These are phyloP conservation scores for Fusarium buharicum DNA, from an alignment of 2,329 filamentous ascomycete genomes.

Conservation along the genomic window DNA sequence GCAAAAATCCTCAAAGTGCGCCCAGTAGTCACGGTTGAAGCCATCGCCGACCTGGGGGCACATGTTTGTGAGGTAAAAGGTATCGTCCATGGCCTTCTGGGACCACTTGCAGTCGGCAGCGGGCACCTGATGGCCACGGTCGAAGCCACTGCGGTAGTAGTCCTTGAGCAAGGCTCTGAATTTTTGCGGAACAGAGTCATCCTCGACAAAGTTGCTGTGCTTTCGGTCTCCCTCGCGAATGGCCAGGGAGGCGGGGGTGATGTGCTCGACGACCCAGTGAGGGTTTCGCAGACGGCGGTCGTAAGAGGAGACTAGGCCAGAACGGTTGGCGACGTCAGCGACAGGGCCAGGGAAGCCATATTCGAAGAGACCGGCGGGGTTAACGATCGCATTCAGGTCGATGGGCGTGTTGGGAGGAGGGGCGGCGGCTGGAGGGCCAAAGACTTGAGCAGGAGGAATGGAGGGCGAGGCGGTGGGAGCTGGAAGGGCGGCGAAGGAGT, in stretches of 20 bases:
- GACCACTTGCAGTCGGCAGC: constrained; percentile 97
- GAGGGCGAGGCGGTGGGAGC: constrained; percentile 48
- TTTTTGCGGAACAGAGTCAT: constrained; percentile 79
- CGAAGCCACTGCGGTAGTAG: constrained; percentile 94
- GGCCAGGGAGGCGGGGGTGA: constrained; percentile 86
- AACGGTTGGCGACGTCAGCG: constrained; percentile 79
- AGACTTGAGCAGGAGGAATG: constrained; percentile 69
- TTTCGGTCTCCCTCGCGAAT: constrained; percentile 82
- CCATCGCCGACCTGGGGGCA: constrained; percentile 97
- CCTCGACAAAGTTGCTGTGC: constrained; percentile 85
- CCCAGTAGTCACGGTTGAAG: constrained; percentile 99
- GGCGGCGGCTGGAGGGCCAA: constrained; percentile 49
- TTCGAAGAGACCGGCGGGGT: constrained; percentile 80
- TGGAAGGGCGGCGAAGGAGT: constrained; percentile 46
- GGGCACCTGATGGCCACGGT: constrained; percentile 95
- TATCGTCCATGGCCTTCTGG: constrained; percentile 93
- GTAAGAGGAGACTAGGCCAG: constrained; percentile 85
- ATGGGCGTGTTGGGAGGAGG: constrained; percentile 46
- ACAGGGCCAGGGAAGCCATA: constrained; percentile 94
- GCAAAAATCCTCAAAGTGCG: constrained; percentile 98
- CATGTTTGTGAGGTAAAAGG: constrained; percentile 95
- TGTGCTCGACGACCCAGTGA: constrained; percentile 95
- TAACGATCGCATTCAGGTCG: constrained; percentile 63
- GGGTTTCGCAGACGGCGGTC: constrained; percentile 93
- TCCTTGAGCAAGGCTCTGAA: constrained; percentile 93